Evolutionary conservation across 176 grass and related monocot genomes (phyloP), one percentile per base, ranked within the genome.

Genomic region (Raddia guianensis): DNA sequence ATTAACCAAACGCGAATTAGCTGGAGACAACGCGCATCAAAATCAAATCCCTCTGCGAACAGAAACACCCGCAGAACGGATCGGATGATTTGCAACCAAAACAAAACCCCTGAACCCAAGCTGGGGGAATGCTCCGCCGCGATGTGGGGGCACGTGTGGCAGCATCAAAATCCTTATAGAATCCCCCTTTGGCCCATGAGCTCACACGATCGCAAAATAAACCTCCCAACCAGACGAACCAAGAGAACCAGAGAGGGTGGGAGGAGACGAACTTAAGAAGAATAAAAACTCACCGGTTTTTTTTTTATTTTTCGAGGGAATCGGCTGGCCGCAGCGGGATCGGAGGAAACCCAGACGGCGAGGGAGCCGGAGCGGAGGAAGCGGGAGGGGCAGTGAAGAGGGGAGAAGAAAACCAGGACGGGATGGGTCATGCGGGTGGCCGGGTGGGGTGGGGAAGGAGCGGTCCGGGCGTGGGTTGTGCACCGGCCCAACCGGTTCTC

Each of bases 221-320:
- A 78, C 56, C 74, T 4, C 5, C 14, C 3, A 49, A 56, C 13
- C 5, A 3, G 51, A 64, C 3, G 37, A 40, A 40, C 47, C n/a
- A 33, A 46, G 8, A 7, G 60, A 61, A 62, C 58, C 57, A 10
- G 47, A n/a, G 3, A 8, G 19, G 19, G 8, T 4, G 3, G 7
- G 70, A 66, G 32, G 5, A 18, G 27, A 27, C 27, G 27, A 27
- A 27, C 27, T 27, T 27, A 21, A 55, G 33, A 18, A 12, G 70
- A 5, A 21, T 46, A 19, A 19, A 68, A 70, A 58, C 78, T 89
- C 82, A 85, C 87, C 87, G 49, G 82, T 12, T 74, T 89, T 85
- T 42, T 51, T 82, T 58, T 65, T 46, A 6, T 74, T 49, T 80
- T 11, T 59, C 20, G 12, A 51, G 70, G 48, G 63, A 65, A 76